These are phyloP conservation scores for Dimocarpus longan DNA, from an alignment of 345 rosid species.

Conservation along the genomic window DNA sequence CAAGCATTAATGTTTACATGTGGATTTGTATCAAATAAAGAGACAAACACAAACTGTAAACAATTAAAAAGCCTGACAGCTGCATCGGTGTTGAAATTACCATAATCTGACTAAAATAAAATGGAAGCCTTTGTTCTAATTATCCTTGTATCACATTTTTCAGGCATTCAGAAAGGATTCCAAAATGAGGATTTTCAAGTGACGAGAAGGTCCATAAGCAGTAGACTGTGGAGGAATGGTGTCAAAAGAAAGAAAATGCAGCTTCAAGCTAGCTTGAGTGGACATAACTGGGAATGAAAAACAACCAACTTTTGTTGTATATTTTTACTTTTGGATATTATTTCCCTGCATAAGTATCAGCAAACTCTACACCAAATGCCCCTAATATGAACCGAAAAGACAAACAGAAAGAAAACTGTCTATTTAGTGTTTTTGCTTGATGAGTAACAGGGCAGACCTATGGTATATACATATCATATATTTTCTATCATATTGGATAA, in stretches of 20 bases:
- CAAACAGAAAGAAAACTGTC: not conserved
- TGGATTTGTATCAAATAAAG: not conserved
- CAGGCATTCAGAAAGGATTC: not conserved
- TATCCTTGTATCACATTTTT: not conserved
- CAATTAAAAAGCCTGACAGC: too few relatives aligned
- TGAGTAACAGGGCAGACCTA: slow-evolving; percentile 14
- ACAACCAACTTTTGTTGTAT: slow-evolving; percentile 3
- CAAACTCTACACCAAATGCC: not conserved
- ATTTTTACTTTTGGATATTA: not conserved
- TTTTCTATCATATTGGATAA: not conserved
- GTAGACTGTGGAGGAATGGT: too few relatives aligned
- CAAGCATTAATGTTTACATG: not conserved
- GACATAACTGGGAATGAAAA: not conserved
- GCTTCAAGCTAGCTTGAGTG: not conserved
- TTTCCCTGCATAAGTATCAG: not conserved
- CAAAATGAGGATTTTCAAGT: not conserved
- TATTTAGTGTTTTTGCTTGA: not conserved
- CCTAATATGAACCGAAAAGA: not conserved
- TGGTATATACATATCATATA: slow-evolving; percentile 23
- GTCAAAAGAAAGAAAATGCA: not conserved
- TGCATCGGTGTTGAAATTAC: too few relatives aligned
- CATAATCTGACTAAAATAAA: too few relatives aligned
- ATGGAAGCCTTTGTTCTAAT: too few relatives aligned
- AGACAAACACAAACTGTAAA: not conserved
- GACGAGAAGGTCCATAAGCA: not conserved